A percentile compares a stretch with the other conserved stretches of the same genome.
Conservation (phyloP, 2,329 filamentous ascomycete genomes). For the Sporothrix globosa region DNA sequence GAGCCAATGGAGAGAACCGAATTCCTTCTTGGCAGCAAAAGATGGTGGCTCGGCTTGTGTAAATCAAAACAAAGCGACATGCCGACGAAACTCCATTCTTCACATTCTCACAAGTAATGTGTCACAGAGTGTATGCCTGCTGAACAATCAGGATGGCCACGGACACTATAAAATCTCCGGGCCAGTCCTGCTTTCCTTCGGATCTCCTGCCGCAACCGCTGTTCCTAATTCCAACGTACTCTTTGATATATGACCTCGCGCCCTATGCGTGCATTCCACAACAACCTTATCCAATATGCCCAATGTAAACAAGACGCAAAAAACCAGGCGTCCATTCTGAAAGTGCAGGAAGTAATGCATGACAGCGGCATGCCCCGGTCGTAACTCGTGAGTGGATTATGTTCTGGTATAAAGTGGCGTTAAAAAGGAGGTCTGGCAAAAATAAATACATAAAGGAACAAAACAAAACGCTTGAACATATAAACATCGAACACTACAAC, state of each 20-base stretch:
- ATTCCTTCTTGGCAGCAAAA: background rate
- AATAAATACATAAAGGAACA: background rate
- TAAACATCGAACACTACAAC: background rate
- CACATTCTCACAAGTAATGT: background rate
- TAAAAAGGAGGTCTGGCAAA: background rate
- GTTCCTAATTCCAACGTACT: background rate
- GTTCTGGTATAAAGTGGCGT: too few relatives aligned
- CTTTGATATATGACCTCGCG: background rate
- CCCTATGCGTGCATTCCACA: background rate
- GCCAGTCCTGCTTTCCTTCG: background rate
- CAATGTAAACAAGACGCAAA: background rate
- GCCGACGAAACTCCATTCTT: background rate
- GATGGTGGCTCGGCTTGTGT: background rate
- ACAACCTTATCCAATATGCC: background rate
- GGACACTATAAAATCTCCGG: background rate
- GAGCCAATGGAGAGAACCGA: background rate
- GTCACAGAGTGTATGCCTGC: background rate
- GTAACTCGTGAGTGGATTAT: background rate
- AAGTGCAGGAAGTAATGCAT: background rate
- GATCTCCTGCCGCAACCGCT: background rate
- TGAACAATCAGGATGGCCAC: background rate
- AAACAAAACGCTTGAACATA: background rate
- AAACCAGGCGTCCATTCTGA: background rate
- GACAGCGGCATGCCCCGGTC: background rate
- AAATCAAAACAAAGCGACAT: conserved; percentile 9